These are phyloP conservation scores for Cudoniella acicularis DNA, from an alignment of 495 filamentous ascomycete species.

Conservation along the genomic window DNA sequence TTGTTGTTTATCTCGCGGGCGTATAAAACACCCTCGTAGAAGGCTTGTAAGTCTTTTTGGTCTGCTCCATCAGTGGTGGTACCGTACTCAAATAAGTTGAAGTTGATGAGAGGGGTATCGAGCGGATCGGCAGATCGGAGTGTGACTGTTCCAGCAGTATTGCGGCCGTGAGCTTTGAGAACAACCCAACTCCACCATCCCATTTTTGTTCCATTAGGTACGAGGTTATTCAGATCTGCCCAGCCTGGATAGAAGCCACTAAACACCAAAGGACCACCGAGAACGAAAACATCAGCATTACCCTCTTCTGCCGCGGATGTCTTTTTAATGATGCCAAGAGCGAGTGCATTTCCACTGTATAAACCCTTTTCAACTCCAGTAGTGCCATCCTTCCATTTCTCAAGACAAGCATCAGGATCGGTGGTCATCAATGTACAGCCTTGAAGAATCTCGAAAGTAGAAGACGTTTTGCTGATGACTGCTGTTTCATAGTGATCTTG, in stretches of 20 bases:
- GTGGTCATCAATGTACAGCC: conserved; percentile 43
- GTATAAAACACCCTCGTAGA: neutral
- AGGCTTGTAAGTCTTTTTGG: neutral
- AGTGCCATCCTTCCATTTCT: neutral
- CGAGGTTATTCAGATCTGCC: conserved; percentile 13
- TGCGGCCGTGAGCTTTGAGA: conserved; percentile 49
- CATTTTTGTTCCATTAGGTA: conserved; percentile 23
- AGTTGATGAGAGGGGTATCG: conserved; percentile 48
- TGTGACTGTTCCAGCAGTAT: conserved; percentile 46
- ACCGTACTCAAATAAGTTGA: conserved; percentile 37
- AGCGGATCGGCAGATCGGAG: conserved; percentile 47
- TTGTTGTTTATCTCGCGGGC: neutral
- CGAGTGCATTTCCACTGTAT: conserved; percentile 13
- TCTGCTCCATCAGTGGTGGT: neutral
- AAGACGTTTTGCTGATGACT: conserved; percentile 38
- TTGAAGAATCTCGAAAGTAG: conserved; percentile 36
- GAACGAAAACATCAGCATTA: neutral
- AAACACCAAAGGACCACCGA: conserved; percentile 27
- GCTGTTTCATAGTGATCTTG: conserved; percentile 59
- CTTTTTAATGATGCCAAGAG: neutral
- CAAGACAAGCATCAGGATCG: neutral
- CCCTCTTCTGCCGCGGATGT: neutral
- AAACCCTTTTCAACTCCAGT: conserved; percentile 16
- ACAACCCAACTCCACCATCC: conserved; percentile 46
- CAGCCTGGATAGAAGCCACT: conserved; percentile 47